Evolutionary conservation across 768 basidiomycete genomes (phyloP).

Genomic region (Psilocybe sp.): DNA sequence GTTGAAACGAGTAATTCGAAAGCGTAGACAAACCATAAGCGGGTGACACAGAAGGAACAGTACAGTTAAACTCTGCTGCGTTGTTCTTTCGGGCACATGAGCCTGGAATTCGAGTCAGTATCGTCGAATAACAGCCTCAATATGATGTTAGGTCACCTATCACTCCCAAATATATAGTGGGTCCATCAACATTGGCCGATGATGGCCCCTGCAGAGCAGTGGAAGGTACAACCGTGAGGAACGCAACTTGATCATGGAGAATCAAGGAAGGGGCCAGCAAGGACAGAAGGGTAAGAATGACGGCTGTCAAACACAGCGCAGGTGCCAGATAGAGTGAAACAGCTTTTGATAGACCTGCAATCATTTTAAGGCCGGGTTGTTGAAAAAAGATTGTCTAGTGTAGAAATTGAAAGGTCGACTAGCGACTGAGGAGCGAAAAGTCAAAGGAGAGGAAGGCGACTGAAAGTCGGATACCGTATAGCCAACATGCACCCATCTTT

Average conservation of each 20-base stretch:
- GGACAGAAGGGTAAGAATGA: conserved; percentile 63
- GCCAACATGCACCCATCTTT: not conserved
- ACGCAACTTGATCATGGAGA: conserved; percentile 58
- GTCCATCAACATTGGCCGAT: conserved; percentile 52
- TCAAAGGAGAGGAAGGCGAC: conserved; percentile 4
- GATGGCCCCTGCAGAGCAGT: conserved; percentile 30
- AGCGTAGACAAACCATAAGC: conserved; percentile 49
- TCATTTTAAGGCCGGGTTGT: conserved; percentile 43
- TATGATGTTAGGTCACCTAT: conserved; percentile 43
- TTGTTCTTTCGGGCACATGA: conserved; percentile 61
- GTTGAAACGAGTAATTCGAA: not conserved
- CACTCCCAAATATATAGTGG: conserved; percentile 62
- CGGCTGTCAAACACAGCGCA: conserved; percentile 59
- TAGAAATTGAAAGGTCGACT: conserved; percentile 19
- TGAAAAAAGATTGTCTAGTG: conserved; percentile 11
- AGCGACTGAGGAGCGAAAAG: conserved; percentile 13
- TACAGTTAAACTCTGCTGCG: conserved; percentile 53
- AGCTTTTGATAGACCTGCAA: conserved; percentile 67
- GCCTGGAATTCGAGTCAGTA: conserved; percentile 37
- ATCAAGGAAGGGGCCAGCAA: conserved; percentile 65
- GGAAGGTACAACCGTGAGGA: conserved; percentile 64
- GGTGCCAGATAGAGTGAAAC: conserved; percentile 68
- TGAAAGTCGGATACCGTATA: conserved; percentile 4
- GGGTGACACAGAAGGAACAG: conserved; percentile 50
- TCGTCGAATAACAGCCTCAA: conserved; percentile 1